Evolutionary conservation across 1,284 basidiomycete genomes (phyloP).

Genomic region (Nidula niveotomentosa): DNA sequence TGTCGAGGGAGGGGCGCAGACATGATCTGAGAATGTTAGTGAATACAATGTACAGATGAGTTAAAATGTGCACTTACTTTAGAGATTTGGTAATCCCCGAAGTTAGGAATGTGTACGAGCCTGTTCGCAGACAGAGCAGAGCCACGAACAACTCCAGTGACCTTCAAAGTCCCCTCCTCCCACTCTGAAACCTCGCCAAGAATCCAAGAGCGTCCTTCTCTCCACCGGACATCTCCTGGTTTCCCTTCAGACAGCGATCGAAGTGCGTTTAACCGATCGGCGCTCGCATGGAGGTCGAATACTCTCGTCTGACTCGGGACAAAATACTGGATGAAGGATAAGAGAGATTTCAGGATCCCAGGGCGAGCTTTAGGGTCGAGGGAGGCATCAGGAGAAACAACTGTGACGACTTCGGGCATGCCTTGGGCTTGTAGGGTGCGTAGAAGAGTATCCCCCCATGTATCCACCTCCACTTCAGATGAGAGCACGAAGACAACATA

Average conservation of each 20-base stretch:
- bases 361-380: constrained; percentile 62
- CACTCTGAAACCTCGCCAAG: constrained; percentile 76
- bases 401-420: constrained; percentile 72
- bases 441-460: constrained; percentile 90
- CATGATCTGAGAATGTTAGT: constrained; percentile 47
- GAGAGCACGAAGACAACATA: constrained; percentile 89
- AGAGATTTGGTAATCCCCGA: constrained; percentile 86
- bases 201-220: constrained; percentile 80
- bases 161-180: constrained; percentile 60
- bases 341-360: constrained; percentile 79
- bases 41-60: constrained; percentile 9
- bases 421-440: constrained; percentile 85
- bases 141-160: constrained; percentile 88
- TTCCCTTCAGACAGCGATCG: constrained; percentile 80
- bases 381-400: constrained; percentile 42
- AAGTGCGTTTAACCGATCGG: constrained; percentile 72
- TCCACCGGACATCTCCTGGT: constrained; percentile 77
- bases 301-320: constrained; percentile 79
- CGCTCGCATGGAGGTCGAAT: constrained; percentile 58
- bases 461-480: constrained; percentile 78
- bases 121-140: constrained; percentile 80
- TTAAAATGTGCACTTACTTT: constrained; percentile 52
- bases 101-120: constrained; percentile 86
- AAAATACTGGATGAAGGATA: constrained; percentile 95
- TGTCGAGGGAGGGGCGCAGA: constrained; percentile 53